phyloP scores from a whole-genome alignment of 257 asterid genomes.

The Solanum appendiculatum region DNA sequence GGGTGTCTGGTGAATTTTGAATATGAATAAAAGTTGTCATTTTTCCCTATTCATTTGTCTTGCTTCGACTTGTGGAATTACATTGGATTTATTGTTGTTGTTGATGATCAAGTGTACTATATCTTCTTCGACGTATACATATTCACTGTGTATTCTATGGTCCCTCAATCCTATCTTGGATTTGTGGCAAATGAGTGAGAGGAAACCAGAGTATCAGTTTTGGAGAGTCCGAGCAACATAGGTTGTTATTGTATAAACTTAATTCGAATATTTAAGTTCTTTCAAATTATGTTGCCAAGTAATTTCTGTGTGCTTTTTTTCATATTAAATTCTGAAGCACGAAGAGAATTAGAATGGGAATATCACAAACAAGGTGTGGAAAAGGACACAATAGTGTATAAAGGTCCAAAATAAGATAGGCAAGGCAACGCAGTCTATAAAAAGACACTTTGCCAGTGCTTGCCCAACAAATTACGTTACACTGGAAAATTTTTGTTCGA shows the following conservation, averaged over 20 bases:
- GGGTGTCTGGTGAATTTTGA: neutral
- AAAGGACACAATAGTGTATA: neutral
- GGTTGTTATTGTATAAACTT: neutral
- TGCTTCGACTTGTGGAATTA: neutral
- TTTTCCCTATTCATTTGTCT: constrained; percentile 5
- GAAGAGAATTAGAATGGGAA: no score
- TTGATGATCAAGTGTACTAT: neutral
- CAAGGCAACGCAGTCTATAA: no score
- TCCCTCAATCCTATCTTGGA: neutral
- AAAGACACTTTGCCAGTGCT: neutral
- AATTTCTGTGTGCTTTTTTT: no score
- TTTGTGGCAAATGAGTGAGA: neutral
- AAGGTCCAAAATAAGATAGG: neutral
- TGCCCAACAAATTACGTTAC: neutral
- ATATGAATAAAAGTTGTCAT: neutral
- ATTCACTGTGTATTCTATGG: neutral
- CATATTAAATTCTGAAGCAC: no score
- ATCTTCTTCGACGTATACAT: neutral
- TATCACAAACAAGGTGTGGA: no score
- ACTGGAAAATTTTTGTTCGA: neutral
- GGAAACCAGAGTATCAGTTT: neutral
- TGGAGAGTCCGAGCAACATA: neutral
- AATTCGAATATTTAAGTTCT: neutral
- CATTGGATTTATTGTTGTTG: neutral
- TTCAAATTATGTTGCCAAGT: no score